Base-by-base conservation (phyloP, 1,139 yeast genomes). In the Candida glucosophila region DNA sequence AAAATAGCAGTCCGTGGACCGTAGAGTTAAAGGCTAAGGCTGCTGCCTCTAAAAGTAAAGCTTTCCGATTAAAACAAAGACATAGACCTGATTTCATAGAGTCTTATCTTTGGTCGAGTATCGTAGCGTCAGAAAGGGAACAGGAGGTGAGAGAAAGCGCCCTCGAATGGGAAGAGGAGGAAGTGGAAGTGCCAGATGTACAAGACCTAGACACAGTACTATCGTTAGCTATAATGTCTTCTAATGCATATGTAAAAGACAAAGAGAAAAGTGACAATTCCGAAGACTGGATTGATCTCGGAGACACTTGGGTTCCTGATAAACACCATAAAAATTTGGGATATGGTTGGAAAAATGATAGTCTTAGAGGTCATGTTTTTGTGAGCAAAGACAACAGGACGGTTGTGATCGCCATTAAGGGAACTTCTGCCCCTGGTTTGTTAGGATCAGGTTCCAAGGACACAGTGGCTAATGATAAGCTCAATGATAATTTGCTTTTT, bases 301-400 rank as follows among this genome's bases (percentile, higher is more conserved):
- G 76, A 1, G 67, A 61, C 13, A 68, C 71, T 0, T 80, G 82
- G 80, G 35, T 25, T 2, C 65, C 67, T 3, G 59, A 64, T 27
- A 48, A 51, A 20, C 45, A 48, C 5, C 35, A 57, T 34, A 45
- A 40, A 3, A 52, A 55, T 27, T 35, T 62, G 19, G 63, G 69
- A 24, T 80, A 78, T 47, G 97, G 98, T 2, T 92, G 98, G 98
- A 72, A 72, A 31, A 76, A 66, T 10, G 74, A 72, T 33, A 97
- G 96, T 1, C 55, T 90, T 4, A 60, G 98, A 22, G 98, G 98
- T 3, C 96, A 90, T 46, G 76, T 92, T 1, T 90, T 90, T 54
- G 77, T 75, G 9, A 75, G 78, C 38, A 67, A 67, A 9, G 73
- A 68, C 32, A 65, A 74, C 21, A 61, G 73, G 16, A 68, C 82